Evolutionary conservation across 176 grass and related monocot genomes (phyloP).

Genomic region (Paspalum vaginatum): DNA sequence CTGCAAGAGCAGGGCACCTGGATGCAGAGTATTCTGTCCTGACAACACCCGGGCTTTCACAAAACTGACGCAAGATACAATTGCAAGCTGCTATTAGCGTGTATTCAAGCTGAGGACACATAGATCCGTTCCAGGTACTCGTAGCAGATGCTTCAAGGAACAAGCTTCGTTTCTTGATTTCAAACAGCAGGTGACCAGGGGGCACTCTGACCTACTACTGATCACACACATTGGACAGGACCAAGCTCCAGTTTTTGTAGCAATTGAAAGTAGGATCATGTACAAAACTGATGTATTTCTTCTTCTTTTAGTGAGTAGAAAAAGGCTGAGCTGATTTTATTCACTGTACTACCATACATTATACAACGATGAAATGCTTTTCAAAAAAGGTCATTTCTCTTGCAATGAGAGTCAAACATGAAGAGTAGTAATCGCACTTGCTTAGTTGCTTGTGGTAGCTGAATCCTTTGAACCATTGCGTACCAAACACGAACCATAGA

Average conservation of each 20-base stretch:
- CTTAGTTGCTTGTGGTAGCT: neutral
- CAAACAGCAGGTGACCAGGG: neutral
- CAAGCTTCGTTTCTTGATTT: neutral
- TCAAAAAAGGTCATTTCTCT: neutral
- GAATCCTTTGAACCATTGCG: neutral
- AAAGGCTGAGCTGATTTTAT: neutral
- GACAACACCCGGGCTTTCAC: neutral
- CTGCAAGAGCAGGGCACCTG: neutral
- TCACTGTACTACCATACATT: conserved; percentile 34
- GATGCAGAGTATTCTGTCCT: neutral
- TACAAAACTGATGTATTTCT: conserved; percentile 4
- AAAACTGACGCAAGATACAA: neutral
- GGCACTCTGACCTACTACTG: neutral
- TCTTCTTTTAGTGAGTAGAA: neutral
- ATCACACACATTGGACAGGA: neutral
- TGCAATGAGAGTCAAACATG: neutral
- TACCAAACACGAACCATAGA: neutral
- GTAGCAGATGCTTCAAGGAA: neutral
- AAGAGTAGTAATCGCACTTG: neutral
- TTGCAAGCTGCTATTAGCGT: conserved; percentile 8
- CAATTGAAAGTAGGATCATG: conserved; percentile 24
- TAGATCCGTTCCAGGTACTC: neutral
- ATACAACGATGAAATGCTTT: conserved; percentile 43
- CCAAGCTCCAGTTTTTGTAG: conserved; percentile 18
- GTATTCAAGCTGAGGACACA: conserved; percentile 8